Evolutionary conservation across 2,329 filamentous ascomycete species (phyloP).

Genomic region (Ceratocystis alfenasii): DNA sequence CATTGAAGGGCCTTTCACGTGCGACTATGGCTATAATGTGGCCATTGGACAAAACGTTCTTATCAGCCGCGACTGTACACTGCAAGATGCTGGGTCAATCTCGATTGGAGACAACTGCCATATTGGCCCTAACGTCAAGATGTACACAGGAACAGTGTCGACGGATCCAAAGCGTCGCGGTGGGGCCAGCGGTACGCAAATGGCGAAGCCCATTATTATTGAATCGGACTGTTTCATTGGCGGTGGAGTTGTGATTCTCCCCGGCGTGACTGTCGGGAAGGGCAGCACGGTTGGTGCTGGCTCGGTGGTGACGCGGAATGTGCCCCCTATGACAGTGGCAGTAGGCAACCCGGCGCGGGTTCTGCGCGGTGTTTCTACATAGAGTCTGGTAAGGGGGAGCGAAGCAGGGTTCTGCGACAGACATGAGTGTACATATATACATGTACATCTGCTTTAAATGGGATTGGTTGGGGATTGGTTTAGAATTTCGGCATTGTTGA

Average conservation of each 20-base stretch:
- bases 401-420: neutral
- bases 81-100: slow-evolving; percentile 77
- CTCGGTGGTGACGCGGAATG: slow-evolving; percentile 71
- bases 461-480: neutral
- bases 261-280: slow-evolving; percentile 67
- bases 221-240: slow-evolving; percentile 79
- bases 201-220: slow-evolving; percentile 61
- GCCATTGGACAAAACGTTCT: slow-evolving; percentile 72
- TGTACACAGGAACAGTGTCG: slow-evolving; percentile 63
- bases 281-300: slow-evolving; percentile 72
- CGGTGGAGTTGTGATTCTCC: slow-evolving; percentile 63
- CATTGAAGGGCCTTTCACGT: slow-evolving; percentile 80
- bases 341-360: slow-evolving; percentile 58
- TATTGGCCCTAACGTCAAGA: slow-evolving; percentile 74
- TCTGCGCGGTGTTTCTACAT: slow-evolving; percentile 30
- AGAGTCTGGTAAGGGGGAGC: neutral
- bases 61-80: slow-evolving; percentile 70
- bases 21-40: slow-evolving; percentile 94
- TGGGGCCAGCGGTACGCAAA: slow-evolving; percentile 59
- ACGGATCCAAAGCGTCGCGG: slow-evolving; percentile 62
- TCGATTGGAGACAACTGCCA: slow-evolving; percentile 66
- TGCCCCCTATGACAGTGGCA: slow-evolving; percentile 56
- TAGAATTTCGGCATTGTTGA: neutral
- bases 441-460: neutral
- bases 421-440: neutral